Conservation (phyloP, 2,329 filamentous ascomycete species). For the Seiridium unicorne region DNA sequence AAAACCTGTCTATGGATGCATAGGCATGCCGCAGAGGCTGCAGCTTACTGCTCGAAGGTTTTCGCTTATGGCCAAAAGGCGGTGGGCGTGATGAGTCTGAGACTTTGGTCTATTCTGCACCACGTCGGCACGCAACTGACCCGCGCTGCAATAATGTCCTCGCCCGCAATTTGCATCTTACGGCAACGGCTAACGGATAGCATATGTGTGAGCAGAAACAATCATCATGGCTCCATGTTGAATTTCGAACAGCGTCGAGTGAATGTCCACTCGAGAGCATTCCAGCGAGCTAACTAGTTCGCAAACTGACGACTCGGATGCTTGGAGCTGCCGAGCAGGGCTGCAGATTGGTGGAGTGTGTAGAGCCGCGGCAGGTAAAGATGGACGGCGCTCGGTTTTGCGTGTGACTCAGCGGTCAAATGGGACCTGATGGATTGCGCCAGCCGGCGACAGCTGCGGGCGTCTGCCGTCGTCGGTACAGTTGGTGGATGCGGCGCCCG, state of each 20-base stretch:
- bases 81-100: too few relatives aligned
- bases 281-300: slow-evolving; percentile 9
- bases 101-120: too few relatives aligned
- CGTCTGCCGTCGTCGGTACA: too few relatives aligned
- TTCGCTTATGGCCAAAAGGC: too few relatives aligned
- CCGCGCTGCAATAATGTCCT: too few relatives aligned
- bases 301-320: slow-evolving; percentile 14
- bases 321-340: background rate
- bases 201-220: too few relatives aligned
- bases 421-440: background rate
- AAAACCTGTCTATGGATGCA: background rate
- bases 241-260: background rate
- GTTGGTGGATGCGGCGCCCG: background rate
- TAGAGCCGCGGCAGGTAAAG: too few relatives aligned
- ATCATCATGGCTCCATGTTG: background rate
- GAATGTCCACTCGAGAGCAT: background rate
- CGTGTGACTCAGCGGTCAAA: background rate
- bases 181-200: too few relatives aligned
- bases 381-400: background rate
- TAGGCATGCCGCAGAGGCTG: background rate
- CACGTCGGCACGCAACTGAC: too few relatives aligned
- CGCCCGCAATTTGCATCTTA: too few relatives aligned
- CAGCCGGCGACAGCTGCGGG: background rate
- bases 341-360: background rate
- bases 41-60: background rate